These are phyloP conservation scores for Hypholoma fasciculare DNA, from an alignment of 768 basidiomycete species.

Conservation along the genomic window DNA sequence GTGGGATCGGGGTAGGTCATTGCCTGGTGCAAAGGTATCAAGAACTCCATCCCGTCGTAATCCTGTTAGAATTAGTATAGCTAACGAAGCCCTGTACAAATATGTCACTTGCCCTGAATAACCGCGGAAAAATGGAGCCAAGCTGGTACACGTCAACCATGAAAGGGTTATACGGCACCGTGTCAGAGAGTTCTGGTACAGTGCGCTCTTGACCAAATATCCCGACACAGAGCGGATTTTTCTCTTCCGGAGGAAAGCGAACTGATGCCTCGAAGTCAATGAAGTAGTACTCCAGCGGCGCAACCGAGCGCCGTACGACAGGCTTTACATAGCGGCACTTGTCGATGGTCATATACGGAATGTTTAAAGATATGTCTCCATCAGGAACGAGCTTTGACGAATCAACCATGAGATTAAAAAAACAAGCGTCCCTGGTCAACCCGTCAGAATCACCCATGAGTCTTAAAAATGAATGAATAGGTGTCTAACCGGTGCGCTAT, in stretches of 20 bases:
- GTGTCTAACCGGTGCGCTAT: background rate
- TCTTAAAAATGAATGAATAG: background rate
- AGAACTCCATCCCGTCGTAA: conserved; percentile 7
- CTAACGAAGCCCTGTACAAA: too few species aligned
- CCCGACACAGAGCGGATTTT: conserved; percentile 5
- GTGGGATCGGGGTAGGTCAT: conserved; percentile 10
- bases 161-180: conserved; percentile 27
- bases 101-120: background rate
- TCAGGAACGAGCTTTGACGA: background rate
- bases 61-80: background rate
- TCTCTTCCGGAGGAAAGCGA: conserved; percentile 1
- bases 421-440: background rate
- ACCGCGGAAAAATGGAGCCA: conserved; percentile 13
- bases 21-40: background rate
- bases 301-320: conserved; percentile 17
- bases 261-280: conserved; percentile 26
- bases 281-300: conserved; percentile 25
- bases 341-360: background rate
- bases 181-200: conserved; percentile 23
- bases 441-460: too few species aligned
- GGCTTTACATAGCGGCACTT: background rate
- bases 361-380: background rate
- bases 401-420: background rate
- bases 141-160: conserved; percentile 28
- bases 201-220: conserved; percentile 17